Base-by-base conservation (phyloP, 1,139 yeast species). In the Pichia sp. region DNA sequence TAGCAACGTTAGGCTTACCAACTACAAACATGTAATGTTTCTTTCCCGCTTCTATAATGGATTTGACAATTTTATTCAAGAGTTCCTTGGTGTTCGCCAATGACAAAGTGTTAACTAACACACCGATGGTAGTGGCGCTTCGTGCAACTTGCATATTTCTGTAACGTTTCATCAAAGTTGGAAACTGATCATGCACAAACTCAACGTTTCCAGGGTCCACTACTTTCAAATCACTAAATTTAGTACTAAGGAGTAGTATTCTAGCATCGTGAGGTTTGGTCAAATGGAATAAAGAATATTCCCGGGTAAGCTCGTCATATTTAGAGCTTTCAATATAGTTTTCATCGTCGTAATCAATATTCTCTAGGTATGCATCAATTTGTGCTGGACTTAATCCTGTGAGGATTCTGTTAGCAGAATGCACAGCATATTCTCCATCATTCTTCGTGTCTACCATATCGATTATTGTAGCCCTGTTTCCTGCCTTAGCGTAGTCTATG, bases 1-100 rank as follows among this genome's bases (percentile, higher is more conserved):
- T 91, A 27, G 98, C 95, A 5, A 91, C 96, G 53, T 91, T 91
- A n/a, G 97, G 97, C 56, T 93, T 93, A 13, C 99, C 99, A 7
- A 91, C 97, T 6, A 88, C 97, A 62, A 91, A 87, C 51, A 86
- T 71, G 54, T 91, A 91, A 48, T 84, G 91, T 54, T 93, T 93
- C 59, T 91, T 91, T 3, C 87, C 96, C 0, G 93, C 87, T 5
- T 66, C 68, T 35, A 68, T 71, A 40, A 91, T 74, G 58, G 79
- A 72, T 19, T 63, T 53, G n/a, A 54, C 49, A 5, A 87, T 72
- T 24, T 69, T 67, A 42, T 77, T 73, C 33, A 88, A 66, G 22
- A 87, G 63, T 10, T 59, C 64, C 38, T 74, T 75, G 15, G 94
- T 82, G 50, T 84, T 79, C 27, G 77, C 64, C 31, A 88, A 60